Percentiles rank a stretch among this genome's conserved stretches.
Evolutionary conservation across 1,284 basidiomycete genomes (phyloP).

Genomic region (Athelia sp.): DNA sequence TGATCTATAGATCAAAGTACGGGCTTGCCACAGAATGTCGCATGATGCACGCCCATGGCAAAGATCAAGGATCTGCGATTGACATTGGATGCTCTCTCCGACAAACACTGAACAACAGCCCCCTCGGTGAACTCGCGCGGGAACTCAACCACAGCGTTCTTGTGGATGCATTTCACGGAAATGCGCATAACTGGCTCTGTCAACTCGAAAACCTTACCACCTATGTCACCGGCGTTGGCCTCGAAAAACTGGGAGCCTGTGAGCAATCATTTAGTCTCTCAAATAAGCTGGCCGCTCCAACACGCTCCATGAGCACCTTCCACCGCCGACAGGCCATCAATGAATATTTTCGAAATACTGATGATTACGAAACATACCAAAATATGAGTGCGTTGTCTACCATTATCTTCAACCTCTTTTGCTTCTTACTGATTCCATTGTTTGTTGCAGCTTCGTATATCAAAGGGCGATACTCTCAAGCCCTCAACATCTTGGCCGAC

Average conservation of each 20-base stretch:
- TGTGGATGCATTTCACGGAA: conserved; percentile 10
- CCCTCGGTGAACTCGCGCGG: conserved; percentile 7
- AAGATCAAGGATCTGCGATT: conserved; percentile 1
- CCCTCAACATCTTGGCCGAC: too few species aligned
- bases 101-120: conserved; percentile 9
- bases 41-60: conserved; percentile 2
- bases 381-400: conserved; percentile 7
- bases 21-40: conserved; percentile 1
- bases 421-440: too few species aligned
- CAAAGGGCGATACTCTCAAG: too few species aligned
- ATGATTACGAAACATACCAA: conserved; percentile 14
- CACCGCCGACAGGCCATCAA: conserved; percentile 14
- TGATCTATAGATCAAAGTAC: conserved; percentile 6
- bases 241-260: conserved; percentile 11
- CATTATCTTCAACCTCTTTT: too few species aligned
- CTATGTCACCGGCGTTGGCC: conserved; percentile 8
- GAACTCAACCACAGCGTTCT: conserved; percentile 1
- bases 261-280: conserved; percentile 12
- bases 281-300: conserved; percentile 9
- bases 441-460: too few species aligned
- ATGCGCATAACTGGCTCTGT: conserved; percentile 9
- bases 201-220: conserved; percentile 7
- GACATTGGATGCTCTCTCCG: conserved; percentile 13
- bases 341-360: conserved; percentile 9
- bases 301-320: conserved; percentile 7